A percentile compares a stretch with the other conserved stretches of the same genome.
phyloP scores from a whole-genome alignment of 495 filamentous ascomycete species.

The Astrocystis sublimbata region DNA sequence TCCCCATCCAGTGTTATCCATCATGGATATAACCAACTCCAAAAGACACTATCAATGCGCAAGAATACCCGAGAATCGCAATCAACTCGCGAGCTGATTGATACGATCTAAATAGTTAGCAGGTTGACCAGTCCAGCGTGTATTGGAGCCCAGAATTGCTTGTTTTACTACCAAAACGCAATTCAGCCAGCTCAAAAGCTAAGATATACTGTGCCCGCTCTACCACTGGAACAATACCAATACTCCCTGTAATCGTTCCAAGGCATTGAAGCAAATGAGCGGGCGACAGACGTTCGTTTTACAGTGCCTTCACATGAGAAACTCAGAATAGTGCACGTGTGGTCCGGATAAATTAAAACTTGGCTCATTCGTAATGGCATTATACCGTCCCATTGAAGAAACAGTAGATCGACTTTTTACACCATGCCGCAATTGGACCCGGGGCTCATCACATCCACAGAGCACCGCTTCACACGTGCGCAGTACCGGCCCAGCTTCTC shows the following conservation, averaged over 20 bases:
- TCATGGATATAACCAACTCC: no score
- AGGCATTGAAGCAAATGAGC: not conserved
- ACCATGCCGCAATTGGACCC: conserved; percentile 6
- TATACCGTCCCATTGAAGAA: not conserved
- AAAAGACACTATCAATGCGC: no score
- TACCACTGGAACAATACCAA: no score
- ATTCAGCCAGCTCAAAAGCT: no score
- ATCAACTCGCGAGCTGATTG: not conserved
- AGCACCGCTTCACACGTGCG: conserved; percentile 1
- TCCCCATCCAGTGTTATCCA: no score
- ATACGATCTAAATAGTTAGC: no score
- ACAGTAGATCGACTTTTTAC: not conserved
- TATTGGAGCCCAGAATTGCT: no score
- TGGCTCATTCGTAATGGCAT: not conserved
- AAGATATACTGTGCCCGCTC: no score
- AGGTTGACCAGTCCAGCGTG: no score
- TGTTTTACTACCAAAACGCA: no score
- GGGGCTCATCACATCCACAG: not conserved
- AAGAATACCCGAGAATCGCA: not conserved
- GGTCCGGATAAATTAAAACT: not conserved
- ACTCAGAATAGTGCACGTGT: not conserved
- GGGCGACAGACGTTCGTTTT: not conserved
- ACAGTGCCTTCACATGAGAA: not conserved
- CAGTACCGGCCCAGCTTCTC: not conserved
- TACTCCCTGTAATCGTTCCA: not conserved